Evolutionary conservation across 352 stramenopile genomes (phyloP).

Genomic region (Phytophthora fragariaefolia): DNA sequence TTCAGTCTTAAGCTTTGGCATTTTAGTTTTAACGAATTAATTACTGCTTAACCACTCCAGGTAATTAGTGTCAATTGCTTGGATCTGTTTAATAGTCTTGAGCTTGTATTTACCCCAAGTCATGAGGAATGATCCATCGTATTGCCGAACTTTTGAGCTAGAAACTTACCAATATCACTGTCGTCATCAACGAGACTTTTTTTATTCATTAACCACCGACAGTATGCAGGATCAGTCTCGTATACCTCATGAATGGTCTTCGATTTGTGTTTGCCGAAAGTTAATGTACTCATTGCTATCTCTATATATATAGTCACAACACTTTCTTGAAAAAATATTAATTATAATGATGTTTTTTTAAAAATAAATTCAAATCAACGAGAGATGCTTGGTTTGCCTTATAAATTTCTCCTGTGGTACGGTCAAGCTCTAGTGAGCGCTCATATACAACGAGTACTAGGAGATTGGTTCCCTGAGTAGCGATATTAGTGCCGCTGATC

Average conservation of each 20-base stretch:
- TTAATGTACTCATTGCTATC: neutral
- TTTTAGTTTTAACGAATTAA: too few relatives aligned
- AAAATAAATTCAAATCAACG: neutral
- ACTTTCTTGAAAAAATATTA: too few relatives aligned
- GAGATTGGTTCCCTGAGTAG: neutral
- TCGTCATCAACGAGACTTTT: constrained; percentile 2
- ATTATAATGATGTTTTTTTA: too few relatives aligned
- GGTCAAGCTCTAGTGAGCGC: neutral
- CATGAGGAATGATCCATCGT: constrained; percentile 1
- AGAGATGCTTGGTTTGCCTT: neutral
- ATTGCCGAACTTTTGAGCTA: neutral
- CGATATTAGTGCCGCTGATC: neutral
- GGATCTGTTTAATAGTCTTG: too few relatives aligned
- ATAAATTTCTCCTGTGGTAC: neutral
- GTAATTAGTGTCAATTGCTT: too few relatives aligned
- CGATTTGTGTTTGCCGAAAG: neutral
- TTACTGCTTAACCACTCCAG: too few relatives aligned
- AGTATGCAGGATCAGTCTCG: constrained; percentile 12
- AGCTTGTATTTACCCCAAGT: constrained; percentile 2
- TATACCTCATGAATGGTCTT: constrained; percentile 20
- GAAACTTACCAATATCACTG: constrained; percentile 12
- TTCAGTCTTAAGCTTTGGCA: too few relatives aligned
- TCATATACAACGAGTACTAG: constrained; percentile 25
- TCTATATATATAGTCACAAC: neutral
- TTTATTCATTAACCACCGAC: constrained; percentile 14